Evolutionary conservation across 1,284 basidiomycete species (phyloP).

Genomic region (Phylloporus gajari): DNA sequence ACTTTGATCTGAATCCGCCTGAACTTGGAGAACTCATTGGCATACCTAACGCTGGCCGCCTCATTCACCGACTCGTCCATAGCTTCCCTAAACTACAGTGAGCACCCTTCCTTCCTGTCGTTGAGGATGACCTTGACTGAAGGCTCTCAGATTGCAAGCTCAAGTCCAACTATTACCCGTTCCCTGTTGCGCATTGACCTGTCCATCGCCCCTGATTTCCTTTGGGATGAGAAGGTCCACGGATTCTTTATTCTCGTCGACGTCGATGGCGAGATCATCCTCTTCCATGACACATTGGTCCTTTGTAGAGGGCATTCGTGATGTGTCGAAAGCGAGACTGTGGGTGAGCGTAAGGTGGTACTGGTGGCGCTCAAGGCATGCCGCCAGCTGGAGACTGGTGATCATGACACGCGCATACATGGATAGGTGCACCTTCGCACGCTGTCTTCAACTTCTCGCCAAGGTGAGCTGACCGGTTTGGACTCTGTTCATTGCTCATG

Average conservation of each 20-base stretch:
- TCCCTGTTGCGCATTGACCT: constrained; percentile 89
- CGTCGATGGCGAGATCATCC: constrained; percentile 94
- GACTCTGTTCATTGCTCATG: constrained; percentile 13
- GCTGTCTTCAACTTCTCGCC: constrained; percentile 99
- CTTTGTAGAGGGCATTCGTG: too few relatives aligned
- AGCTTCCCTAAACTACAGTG: constrained; percentile 95
- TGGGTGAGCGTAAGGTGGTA: too few relatives aligned
- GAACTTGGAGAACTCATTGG: constrained; percentile 96
- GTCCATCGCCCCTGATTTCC: constrained; percentile 94
- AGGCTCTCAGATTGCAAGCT: constrained; percentile 76
- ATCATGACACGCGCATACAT: too few relatives aligned
- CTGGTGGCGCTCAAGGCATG: too few relatives aligned
- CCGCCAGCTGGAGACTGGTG: too few relatives aligned
- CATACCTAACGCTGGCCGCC: constrained; percentile 89
- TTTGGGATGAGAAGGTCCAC: constrained; percentile 96
- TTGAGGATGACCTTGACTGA: neutral
- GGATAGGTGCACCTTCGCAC: constrained; percentile 94
- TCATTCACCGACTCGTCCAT: constrained; percentile 95
- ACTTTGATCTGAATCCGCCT: constrained; percentile 87
- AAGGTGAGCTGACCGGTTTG: constrained; percentile 57
- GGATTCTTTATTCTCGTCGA: constrained; percentile 96
- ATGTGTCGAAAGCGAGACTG: too few relatives aligned
- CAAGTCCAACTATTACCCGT: constrained; percentile 93
- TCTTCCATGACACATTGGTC: constrained; percentile 94
- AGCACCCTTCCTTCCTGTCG: constrained; percentile 42